Base-by-base conservation (phyloP, 768 basidiomycete genomes). In the Rubroboletus satanas region DNA sequence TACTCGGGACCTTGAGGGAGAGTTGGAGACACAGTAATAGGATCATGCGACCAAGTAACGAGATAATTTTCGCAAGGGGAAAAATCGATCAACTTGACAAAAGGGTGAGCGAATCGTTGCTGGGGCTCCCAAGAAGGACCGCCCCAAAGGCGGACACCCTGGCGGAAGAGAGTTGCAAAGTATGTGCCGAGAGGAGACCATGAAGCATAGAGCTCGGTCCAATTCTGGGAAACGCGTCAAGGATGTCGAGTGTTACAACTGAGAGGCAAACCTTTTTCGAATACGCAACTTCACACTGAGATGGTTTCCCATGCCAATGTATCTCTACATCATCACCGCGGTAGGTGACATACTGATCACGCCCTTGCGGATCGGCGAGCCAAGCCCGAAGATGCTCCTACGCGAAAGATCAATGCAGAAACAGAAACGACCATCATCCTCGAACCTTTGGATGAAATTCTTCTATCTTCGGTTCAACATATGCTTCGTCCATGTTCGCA, bases 181-280 rank as follows among this genome's bases (percentile, higher is more conserved):
- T 88, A 92, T n/a, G 95, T 98, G 33, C 97, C 97, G 50, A 88
- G 79, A 18, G 95, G 95, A 21, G 97, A 98, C 97, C 97, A 99
- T 31, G 90, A 88, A 18, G 93, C 87, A 73, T 96, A 99, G 48
- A 96, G 82, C 54, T 98, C 94, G 66, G 92, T 97, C 93, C 97
- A 98, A 68, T 90, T 88, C 91, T 93, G 64, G 4, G 39, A 54
- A 61, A 56, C 29, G 39, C 39, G 59, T 60, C 21, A 66, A 52
- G 32, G 7, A 46, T 46, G 37, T 45, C 49, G 15, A 38, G 37
- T 31, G 23, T 36, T 43, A 37, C 49, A 49, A 38, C 23, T 50
- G 37, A 55, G 18, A 43, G 39, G 46, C 75, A 85, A 61, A 93
- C 93, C 54, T 82, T 80, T 76, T 91, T 88, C 52, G 73, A 74